Evolutionary conservation across 139 green algal genomes (phyloP).

Genomic region (Yamagishiella unicocca): DNA sequence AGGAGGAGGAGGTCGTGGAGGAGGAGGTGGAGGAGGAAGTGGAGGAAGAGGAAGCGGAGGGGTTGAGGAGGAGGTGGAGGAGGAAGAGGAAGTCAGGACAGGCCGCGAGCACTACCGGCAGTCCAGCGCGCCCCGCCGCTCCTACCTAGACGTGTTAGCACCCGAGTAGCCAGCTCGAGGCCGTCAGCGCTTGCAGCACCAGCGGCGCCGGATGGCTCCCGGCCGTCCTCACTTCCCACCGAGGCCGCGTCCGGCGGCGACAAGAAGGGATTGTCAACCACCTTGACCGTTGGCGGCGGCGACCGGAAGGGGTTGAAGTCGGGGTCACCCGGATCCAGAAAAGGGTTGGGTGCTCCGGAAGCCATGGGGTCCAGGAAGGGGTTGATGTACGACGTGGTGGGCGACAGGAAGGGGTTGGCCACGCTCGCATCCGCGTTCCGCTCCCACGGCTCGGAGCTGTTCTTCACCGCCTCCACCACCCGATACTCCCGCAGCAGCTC

Average conservation of each 20-base stretch:
- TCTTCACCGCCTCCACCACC: conserved; percentile 32
- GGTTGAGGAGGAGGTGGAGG: no score
- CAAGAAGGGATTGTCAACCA: conserved; percentile 30
- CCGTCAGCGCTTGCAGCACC: not conserved
- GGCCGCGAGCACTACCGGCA: no score
- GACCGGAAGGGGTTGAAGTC: conserved; percentile 14
- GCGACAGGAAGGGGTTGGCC: conserved; percentile 34
- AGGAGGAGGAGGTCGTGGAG: no score
- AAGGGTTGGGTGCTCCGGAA: not conserved
- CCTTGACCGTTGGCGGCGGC: not conserved
- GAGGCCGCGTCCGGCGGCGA: not conserved
- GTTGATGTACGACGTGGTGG: not conserved
- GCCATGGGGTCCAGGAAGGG: conserved; percentile 1
- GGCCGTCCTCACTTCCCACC: not conserved
- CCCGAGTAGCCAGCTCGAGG: not conserved
- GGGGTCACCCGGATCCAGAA: not conserved
- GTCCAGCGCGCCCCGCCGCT: no score
- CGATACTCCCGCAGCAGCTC: conserved; percentile 42
- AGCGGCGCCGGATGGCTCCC: not conserved
- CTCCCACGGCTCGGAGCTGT: conserved; percentile 33
- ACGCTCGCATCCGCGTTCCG: not conserved
- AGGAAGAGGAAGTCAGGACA: no score
- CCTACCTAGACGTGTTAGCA: not conserved
- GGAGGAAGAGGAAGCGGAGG: no score
- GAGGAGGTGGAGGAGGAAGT: no score